phyloP scores from a whole-genome alignment of 805 yeast species.

The Kluyveromyces wickerhamii region DNA sequence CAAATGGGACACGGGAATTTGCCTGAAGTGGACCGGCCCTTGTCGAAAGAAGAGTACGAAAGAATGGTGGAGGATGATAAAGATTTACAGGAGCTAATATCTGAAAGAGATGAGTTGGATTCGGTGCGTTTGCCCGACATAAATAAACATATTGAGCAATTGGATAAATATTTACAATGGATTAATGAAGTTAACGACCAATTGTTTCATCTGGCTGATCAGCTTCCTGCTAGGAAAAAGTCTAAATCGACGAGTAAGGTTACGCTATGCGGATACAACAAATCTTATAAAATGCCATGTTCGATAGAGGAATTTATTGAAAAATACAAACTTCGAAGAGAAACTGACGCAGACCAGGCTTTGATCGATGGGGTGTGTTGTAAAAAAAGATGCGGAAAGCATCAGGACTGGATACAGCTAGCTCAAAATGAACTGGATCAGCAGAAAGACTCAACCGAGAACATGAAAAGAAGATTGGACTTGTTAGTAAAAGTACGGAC shows the following conservation, averaged over 20 bases:
- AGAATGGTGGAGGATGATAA: slow-evolving; percentile 14
- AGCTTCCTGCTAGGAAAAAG: slow-evolving; percentile 8
- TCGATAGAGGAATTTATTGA: slow-evolving; percentile 14
- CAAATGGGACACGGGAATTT: slow-evolving; percentile 17
- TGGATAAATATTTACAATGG: slow-evolving; percentile 29
- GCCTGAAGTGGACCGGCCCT: slow-evolving; percentile 10
- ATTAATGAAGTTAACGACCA: slow-evolving; percentile 17
- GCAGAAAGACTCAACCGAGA: slow-evolving; percentile 19
- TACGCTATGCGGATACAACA: slow-evolving; percentile 24
- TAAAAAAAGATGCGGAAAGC: slow-evolving; percentile 22
- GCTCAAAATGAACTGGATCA: slow-evolving; percentile 16
- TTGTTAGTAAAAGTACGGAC: slow-evolving; percentile 20
- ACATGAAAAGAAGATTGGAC: slow-evolving; percentile 18
- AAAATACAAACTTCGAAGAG: slow-evolving; percentile 6
- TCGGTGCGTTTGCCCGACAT: slow-evolving; percentile 12
- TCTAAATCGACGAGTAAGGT: slow-evolving; percentile 12
- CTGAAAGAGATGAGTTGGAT: slow-evolving; percentile 10
- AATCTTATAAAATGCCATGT: slow-evolving; percentile 12
- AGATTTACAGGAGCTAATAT: slow-evolving; percentile 13
- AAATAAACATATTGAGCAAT: slow-evolving; percentile 8
- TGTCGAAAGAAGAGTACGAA: slow-evolving; percentile 13
- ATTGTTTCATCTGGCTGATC: slow-evolving; percentile 7
- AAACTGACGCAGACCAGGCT: not conserved
- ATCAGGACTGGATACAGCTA: slow-evolving; percentile 26
- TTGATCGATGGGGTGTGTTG: slow-evolving; percentile 18